These are phyloP conservation scores for Brassica incana DNA, from an alignment of 345 rosid genomes.

Conservation along the genomic window DNA sequence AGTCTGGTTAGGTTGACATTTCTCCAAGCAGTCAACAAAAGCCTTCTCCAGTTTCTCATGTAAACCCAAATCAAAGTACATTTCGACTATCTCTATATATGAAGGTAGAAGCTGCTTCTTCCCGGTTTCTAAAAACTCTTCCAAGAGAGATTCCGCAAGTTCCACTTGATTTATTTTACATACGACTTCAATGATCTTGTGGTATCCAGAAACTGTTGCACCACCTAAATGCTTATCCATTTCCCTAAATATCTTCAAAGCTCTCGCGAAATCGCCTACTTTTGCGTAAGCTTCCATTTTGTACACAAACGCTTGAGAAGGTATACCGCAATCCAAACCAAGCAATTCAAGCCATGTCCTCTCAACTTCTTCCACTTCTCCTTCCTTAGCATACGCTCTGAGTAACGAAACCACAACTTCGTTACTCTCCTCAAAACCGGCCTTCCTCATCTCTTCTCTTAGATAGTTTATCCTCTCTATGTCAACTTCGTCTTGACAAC, in stretches of 20 bases:
- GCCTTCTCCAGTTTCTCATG: conserved; percentile 56
- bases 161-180: conserved; percentile 57
- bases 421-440: conserved; percentile 57
- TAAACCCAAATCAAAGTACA: conserved; percentile 57
- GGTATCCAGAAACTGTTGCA: conserved; percentile 61
- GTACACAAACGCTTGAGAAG: conserved; percentile 73
- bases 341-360: conserved; percentile 62
- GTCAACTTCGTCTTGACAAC: conserved; percentile 72
- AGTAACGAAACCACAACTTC: conserved; percentile 70
- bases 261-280: conserved; percentile 49
- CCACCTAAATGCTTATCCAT: conserved; percentile 63
- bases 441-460: conserved; percentile 64
- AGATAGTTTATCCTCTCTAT: conserved; percentile 51
- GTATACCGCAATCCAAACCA: conserved; percentile 39
- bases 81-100: conserved; percentile 52
- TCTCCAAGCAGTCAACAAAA: conserved; percentile 62
- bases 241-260: conserved; percentile 61
- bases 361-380: conserved; percentile 66
- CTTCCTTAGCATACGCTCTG: conserved; percentile 72
- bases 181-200: conserved; percentile 67
- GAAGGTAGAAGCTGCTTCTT: conserved; percentile 70
- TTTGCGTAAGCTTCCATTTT: conserved; percentile 77
- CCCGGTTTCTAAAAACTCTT: conserved; percentile 61
- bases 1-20: conserved; percentile 59
- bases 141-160: conserved; percentile 59